Conservation (phyloP, 2,329 filamentous ascomycete genomes). For the Blastomyces percursus region DNA sequence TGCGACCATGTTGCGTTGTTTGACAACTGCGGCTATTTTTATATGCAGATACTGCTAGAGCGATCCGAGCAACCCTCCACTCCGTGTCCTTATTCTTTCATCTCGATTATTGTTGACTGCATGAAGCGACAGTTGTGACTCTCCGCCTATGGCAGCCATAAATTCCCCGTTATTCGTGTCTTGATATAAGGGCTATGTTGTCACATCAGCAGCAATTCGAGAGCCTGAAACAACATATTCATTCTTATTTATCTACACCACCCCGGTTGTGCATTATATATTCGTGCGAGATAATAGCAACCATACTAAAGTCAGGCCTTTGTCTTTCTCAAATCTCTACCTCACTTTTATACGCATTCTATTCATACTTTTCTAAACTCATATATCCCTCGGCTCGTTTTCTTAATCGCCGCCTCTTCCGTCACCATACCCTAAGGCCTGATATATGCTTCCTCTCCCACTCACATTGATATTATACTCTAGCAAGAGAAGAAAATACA, state of each 20-base stretch:
- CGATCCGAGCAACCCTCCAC: neutral
- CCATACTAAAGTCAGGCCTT: neutral
- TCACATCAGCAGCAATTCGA: neutral
- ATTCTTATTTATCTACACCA: neutral
- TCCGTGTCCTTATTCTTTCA: neutral
- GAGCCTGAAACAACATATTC: neutral
- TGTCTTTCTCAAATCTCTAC: neutral
- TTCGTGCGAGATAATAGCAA: neutral
- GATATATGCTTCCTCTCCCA: neutral
- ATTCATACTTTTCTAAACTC: neutral
- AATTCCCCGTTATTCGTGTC: neutral
- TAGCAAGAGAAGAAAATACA: neutral
- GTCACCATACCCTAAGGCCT: neutral
- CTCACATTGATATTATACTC: neutral
- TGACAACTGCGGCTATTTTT: neutral
- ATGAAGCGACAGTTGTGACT: neutral
- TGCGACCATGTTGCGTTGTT: neutral
- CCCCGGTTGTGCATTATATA: neutral
- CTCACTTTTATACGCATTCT: neutral
- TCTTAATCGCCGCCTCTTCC: neutral
- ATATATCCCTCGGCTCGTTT: neutral
- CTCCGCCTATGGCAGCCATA: neutral
- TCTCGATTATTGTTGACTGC: neutral
- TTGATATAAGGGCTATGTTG: constrained; percentile 1
- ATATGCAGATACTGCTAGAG: neutral